Base-by-base conservation (phyloP, 306 rosid genomes). In the Acacia acuminata region DNA sequence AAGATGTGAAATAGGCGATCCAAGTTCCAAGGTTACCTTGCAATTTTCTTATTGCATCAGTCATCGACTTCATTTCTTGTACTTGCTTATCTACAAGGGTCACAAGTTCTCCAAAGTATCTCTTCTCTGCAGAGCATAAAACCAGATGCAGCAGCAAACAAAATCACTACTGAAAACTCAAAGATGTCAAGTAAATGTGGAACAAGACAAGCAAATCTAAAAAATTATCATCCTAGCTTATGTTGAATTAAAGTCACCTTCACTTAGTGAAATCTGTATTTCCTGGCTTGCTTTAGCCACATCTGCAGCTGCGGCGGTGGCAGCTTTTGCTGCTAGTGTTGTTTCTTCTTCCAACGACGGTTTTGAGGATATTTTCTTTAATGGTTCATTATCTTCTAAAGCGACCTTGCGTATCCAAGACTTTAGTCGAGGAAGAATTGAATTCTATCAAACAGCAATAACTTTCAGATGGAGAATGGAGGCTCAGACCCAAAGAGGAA, bases 1-100 rank as follows among this genome's bases (percentile, higher is more conserved):
- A 61, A 60, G 73, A 73, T 60, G 82, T 40, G 67, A 79, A 45
- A 80, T 13, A 25, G 16, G 73, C 47, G 81, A 34, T 45, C 70
- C 43, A 17, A 55, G 45, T 25, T 40, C 70, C 43, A 20, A 63
- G 45, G 51, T 34, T 90, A 94, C 98, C 98, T 91, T 94, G 94
- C 87, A 94, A 44, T 90, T 84, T 86, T 84, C 67, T 85, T 48
- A 94, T 81, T 73, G 91, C 88, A 85, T 80, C 84, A 76, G 89
- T 87, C 96, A 94, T 90, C 64, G 88, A 80, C 90, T 94, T 94
- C 94, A 92, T 92, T 85, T 94, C 97, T 61, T 84, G 90, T 69
- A 94, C 87, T 90, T 94, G 98, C 50, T 82, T 76, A 80, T 90
- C 83, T 76, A 92, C 85, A 85, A 87, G 84, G 75, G 58, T 83